A percentile compares a stretch with the other conserved stretches of the same genome.
These are phyloP conservation scores for Boletus pseudopeckii DNA, from an alignment of 768 basidiomycete genomes.

Conservation along the genomic window DNA sequence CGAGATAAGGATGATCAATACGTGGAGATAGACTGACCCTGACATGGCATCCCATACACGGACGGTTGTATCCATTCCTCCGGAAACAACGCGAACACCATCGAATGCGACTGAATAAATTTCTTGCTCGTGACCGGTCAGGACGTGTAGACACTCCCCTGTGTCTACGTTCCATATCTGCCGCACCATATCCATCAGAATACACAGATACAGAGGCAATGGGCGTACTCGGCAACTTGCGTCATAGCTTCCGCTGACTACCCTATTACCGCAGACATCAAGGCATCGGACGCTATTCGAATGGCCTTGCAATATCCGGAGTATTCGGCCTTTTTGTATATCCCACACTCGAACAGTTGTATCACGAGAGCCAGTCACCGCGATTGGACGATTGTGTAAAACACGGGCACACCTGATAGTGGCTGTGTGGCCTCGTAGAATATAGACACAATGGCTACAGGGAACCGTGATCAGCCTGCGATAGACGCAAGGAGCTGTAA, in stretches of 20 bases:
- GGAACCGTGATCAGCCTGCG: not conserved
- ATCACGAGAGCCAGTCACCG: slow-evolving; percentile 88
- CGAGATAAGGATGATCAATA: not conserved
- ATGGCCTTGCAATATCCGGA: slow-evolving; percentile 74
- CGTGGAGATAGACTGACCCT: slow-evolving; percentile 54
- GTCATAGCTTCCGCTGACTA: slow-evolving; percentile 95
- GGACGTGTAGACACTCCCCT: slow-evolving; percentile 79
- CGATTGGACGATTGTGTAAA: slow-evolving; percentile 81
- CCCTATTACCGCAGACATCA: slow-evolving; percentile 78
- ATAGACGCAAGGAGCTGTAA: not conserved
- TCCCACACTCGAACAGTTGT: slow-evolving; percentile 90
- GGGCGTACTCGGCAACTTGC: slow-evolving; percentile 69
- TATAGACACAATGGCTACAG: slow-evolving; percentile 64
- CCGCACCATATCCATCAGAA: not conserved
- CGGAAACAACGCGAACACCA: slow-evolving; percentile 76
- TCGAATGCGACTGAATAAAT: slow-evolving; percentile 92
- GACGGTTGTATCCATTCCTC: slow-evolving; percentile 91
- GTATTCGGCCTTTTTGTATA: slow-evolving; percentile 68
- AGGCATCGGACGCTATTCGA: slow-evolving; percentile 79
- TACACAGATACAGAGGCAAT: not conserved
- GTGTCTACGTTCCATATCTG: slow-evolving; percentile 91
- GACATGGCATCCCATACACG: slow-evolving; percentile 85
- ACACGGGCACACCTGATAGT: slow-evolving; percentile 91
- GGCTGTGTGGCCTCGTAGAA: slow-evolving; percentile 79
- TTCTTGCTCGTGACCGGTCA: slow-evolving; percentile 81